Base-by-base conservation (phyloP, 148 eudicot genomes). In the Camellia lanceoleosa region DNA sequence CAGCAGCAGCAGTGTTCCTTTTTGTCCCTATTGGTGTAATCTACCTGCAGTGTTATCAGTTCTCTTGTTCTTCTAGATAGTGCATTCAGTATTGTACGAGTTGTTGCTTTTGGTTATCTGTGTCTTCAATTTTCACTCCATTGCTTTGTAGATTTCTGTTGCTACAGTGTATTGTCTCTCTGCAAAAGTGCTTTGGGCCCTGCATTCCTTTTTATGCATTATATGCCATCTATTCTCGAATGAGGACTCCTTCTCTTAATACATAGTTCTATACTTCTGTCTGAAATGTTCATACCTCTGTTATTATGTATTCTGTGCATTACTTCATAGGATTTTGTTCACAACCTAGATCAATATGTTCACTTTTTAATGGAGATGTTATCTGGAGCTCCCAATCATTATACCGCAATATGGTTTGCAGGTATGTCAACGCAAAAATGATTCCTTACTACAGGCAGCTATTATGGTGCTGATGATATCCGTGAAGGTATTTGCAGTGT, bases 381-480 rank as follows among this genome's bases (percentile, higher is more conserved):
- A 75, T 77, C 20, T 43, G 46, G 43, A 62, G 43, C 47, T 71
- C 78, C 42, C 71, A 16, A 41, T 81, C n/a, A 65, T 72, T 52
- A 9, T 73, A 68, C 16, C 44, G 12, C 65, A 49, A 49, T 75
- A 41, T 82, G 81, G 46, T 62, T 14, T 80, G 5, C 72, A 89
- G 92, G 90, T 84, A 55, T 87, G 90, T 73, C 68, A 79, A 66
- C 80, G 76, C 5, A 86, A 75, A 60, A 84, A 82, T 41, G 84
- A 84, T 44, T 30, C 54, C 64, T 14, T 72, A 18, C 61, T 87
- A 78, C 87, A 81, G 77, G 84, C 92, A 70, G 90, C 88, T 44
- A 74, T 89, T 55, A 89, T 89, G 91, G 89, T 85, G 76, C 81
- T 89, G 75, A 89, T 89, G 89, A 79, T 89, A 73, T 89, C 91